Base-by-base conservation (phyloP, 306 rosid species). In the Geum urbanum region DNA sequence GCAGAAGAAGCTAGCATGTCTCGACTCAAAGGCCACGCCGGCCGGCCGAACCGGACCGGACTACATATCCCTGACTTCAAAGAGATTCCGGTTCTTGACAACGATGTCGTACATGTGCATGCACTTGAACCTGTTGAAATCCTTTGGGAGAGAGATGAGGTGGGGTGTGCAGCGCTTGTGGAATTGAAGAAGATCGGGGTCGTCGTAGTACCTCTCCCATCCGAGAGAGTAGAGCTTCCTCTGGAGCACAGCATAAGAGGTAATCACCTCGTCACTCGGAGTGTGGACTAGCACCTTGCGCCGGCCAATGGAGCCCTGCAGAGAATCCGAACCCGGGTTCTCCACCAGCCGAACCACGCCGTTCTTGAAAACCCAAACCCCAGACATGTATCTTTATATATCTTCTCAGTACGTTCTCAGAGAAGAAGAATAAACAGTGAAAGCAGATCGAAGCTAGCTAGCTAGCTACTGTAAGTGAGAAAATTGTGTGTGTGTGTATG, bases 101-200 rank as follows among this genome's bases (percentile, higher is more conserved):
- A 95, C 99, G 52, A 95, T 87, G 75, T 95, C 99, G 41, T 74
- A 95, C 99, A 95, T 95, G 79, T 91, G 97, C 89, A 91, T 84
- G 86, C 95, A 79, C 84, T 82, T 95, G 83, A 95, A 83, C 77
- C 51, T 84, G 82, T 37, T 73, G 80, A 95, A 95, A 46, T 95
- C 99, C 52, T 70, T 76, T 0, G 97, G 99, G 13, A 95, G 95
- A 8, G 99, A 91, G 77, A 95, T 91, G 41, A 95, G 92, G 70
- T 91, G 89, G 9, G 87, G 86, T 6, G 99, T 90, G 50, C 88
- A 84, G 41, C 86, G 78, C 76, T 89, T 95, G 78, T 95, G 99
- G 82, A 80, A 95, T 79, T 91, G 99, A 24, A 91, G 88, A 2
- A 91, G 79, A 61, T 95, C 92, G 0, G 97, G 96, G 67, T 95